Base-by-base conservation (phyloP, 306 rosid species). In the Boehmeria nivea region DNA sequence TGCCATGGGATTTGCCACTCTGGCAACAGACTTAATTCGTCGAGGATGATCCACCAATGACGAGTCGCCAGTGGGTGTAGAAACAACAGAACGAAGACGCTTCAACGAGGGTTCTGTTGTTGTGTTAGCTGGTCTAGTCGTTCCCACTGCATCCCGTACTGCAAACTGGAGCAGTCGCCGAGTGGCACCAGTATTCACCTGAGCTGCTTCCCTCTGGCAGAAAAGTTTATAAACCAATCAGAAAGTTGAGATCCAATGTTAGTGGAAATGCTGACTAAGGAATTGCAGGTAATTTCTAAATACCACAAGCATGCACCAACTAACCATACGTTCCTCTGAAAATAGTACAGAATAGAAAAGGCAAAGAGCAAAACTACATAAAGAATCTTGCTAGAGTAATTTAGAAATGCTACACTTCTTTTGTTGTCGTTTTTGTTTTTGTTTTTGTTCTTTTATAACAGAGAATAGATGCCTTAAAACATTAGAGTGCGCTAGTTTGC, bases 11-110 rank as follows among this genome's bases (percentile, higher is more conserved):
- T 81, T 84, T 53, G 80, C 66, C 69, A 80, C 74, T 76, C 83
- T 74, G 18, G 87, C 75, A 51, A 76, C 67, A 50, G 82, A 73
- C 60, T 75, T 85, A 46, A 69, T 50, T 38, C 72, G 61, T 50
- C 62, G 82, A 40, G 83, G 78, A 71, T 57, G 85, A 70, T 75
- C 83, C 49, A 72, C 75, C 36, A 67, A 33, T 40, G 84, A 50
- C n/a, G 87, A 71, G 57, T 76, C 88, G 44, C 64, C 77, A 22
- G 72, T 44, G 40, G 86, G 59, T n/a, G 81, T 76, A 51, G 98
- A 83, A 65, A 89, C 94, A 40, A 86, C 94, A 24, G 97, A 89
- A 55, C 94, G 94, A 46, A 89, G 95, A 48, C 97, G 97, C 74
- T 89, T 89, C 51, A 80, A 45, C 12, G 75, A 67, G 34, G 95